A percentile compares a stretch with the other conserved stretches of the same genome.
Conservation (phyloP, 768 basidiomycete species). For the Sistotremastrum suecicum region DNA sequence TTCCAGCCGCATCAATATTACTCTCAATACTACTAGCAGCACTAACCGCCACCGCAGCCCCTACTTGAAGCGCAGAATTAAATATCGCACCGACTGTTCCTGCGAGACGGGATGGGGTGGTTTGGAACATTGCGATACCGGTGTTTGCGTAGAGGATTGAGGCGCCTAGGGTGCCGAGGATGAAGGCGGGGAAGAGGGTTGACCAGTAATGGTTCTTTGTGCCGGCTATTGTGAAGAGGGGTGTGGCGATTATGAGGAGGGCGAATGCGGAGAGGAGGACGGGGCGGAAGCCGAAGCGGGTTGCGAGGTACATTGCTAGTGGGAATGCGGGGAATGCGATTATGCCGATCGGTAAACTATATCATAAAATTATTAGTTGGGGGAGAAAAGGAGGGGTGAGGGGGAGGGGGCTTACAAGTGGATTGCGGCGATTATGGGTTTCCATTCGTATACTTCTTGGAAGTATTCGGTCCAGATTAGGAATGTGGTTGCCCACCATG, state of each 20-base stretch:
- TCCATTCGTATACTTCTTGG: slow-evolving; percentile 29
- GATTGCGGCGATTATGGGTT: slow-evolving; percentile 22
- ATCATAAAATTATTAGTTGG: too few relatives aligned
- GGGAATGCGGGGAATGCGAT: slow-evolving; percentile 21
- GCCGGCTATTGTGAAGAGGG: slow-evolving; percentile 30
- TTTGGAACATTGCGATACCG: slow-evolving; percentile 37
- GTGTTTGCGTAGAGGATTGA: slow-evolving; percentile 32
- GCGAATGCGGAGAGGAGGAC: slow-evolving; percentile 28
- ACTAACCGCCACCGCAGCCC: slow-evolving; percentile 37
- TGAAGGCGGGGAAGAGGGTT: slow-evolving; percentile 34
- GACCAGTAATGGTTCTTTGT: slow-evolving; percentile 29
- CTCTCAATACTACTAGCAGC: slow-evolving; percentile 33
- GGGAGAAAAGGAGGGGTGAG: too few relatives aligned
- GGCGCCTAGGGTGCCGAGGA: slow-evolving; percentile 31
- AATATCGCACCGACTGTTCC: slow-evolving; percentile 44
- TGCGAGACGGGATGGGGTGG: slow-evolving; percentile 31
- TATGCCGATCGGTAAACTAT: slow-evolving; percentile 20
- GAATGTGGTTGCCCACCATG: slow-evolving; percentile 27
- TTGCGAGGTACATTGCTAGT: slow-evolving; percentile 13
- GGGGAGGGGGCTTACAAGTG: slow-evolving; percentile 16
- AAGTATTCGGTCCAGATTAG: slow-evolving; percentile 23
- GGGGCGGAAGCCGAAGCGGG: slow-evolving; percentile 10
- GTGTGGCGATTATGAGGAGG: slow-evolving; percentile 23
- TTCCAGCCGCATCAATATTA: slow-evolving; percentile 2
- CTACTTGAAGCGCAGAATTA: slow-evolving; percentile 38